These are phyloP conservation scores for Candida takata DNA, from an alignment of 805 yeast species.

Conservation along the genomic window DNA sequence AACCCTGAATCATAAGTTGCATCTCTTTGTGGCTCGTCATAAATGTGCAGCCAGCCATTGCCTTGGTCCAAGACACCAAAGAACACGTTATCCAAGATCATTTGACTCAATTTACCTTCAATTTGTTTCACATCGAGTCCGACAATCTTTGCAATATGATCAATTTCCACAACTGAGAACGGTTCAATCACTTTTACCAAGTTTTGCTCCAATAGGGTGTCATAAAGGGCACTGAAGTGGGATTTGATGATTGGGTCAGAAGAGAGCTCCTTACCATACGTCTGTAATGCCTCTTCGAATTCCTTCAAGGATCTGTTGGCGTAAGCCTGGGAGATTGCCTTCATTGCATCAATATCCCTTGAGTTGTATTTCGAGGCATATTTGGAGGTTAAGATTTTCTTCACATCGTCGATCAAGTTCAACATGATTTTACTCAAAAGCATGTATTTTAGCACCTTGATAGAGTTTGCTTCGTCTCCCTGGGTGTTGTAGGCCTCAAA, in stretches of 20 bases:
- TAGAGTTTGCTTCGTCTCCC: conserved; percentile 56
- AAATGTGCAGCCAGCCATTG: conserved; percentile 92
- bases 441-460: conserved; percentile 86
- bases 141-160: conserved; percentile 79
- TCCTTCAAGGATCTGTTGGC: conserved; percentile 85
- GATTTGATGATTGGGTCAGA: conserved; percentile 84
- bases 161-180: conserved; percentile 89
- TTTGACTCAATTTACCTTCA: conserved; percentile 90
- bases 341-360: conserved; percentile 91
- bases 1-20: conserved; percentile 83
- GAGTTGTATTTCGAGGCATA: conserved; percentile 68
- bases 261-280: conserved; percentile 68
- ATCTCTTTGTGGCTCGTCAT: conserved; percentile 83
- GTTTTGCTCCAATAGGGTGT: conserved; percentile 87
- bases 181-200: conserved; percentile 93
- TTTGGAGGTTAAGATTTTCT: conserved; percentile 69
- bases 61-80: conserved; percentile 97
- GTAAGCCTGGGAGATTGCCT: conserved; percentile 85
- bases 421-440: conserved; percentile 89
- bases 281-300: conserved; percentile 74
- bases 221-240: conserved; percentile 89
- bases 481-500: conserved; percentile 75
- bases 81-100: conserved; percentile 94
- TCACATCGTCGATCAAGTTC: conserved; percentile 79
- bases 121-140: conserved; percentile 84